Percentiles rank a stretch among this genome's conserved stretches.
Conservation (phyloP, 2,329 filamentous ascomycete genomes). For the Xylaria multiplex region DNA sequence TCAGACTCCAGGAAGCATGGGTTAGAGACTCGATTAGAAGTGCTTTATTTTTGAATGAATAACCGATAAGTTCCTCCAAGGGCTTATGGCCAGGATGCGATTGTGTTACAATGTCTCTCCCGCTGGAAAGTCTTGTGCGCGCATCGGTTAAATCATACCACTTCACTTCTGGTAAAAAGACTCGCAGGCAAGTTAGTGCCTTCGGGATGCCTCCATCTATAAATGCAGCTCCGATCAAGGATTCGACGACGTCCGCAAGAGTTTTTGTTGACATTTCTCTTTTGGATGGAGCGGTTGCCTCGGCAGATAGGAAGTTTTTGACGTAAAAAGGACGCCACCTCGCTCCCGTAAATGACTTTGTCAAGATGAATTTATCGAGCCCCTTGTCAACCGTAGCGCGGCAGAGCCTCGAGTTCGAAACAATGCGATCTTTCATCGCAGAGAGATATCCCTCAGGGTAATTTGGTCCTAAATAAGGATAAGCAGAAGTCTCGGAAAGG, state of each 20-base stretch:
- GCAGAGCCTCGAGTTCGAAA: conserved; percentile 80
- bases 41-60: conserved; percentile 73
- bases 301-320: conserved; percentile 51
- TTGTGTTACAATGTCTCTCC: conserved; percentile 50
- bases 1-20: conserved; percentile 69
- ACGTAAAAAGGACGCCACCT: conserved; percentile 78
- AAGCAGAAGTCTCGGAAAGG: conserved; percentile 23
- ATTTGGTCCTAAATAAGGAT: conserved; percentile 59
- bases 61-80: conserved; percentile 74
- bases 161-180: conserved; percentile 70
- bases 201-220: conserved; percentile 73
- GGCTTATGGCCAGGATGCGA: conserved; percentile 56
- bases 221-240: conserved; percentile 81
- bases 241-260: conserved; percentile 87
- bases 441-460: conserved; percentile 84
- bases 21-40: conserved; percentile 84
- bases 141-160: conserved; percentile 61
- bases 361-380: conserved; percentile 78
- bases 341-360: conserved; percentile 70
- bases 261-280: conserved; percentile 70
- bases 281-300: conserved; percentile 14
- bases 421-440: conserved; percentile 71
- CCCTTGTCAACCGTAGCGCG: conserved; percentile 70
- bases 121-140: conserved; percentile 56
- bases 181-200: conserved; percentile 70